Evolutionary conservation across 352 stramenopile species (phyloP).

Genomic region (Phytophthora foliorum): DNA sequence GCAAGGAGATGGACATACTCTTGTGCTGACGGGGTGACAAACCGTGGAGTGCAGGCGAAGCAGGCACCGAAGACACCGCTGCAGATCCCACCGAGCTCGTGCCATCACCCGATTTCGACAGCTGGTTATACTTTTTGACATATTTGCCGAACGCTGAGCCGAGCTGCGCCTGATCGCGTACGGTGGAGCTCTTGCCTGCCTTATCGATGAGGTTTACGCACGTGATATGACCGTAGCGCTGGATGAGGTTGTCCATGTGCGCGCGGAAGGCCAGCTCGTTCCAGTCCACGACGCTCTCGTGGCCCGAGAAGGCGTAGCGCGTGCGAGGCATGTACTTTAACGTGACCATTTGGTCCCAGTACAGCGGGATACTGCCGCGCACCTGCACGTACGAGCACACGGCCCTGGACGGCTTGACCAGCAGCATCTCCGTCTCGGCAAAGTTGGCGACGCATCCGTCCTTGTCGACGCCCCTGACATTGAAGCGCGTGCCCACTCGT

Average conservation of each 20-base stretch:
- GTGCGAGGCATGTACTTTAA: slow-evolving; percentile 94
- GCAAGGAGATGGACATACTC: slow-evolving; percentile 31
- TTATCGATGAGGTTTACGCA: slow-evolving; percentile 97
- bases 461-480: slow-evolving; percentile 91
- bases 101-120: slow-evolving; percentile 66
- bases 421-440: slow-evolving; percentile 95
- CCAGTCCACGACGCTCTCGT: slow-evolving; percentile 59
- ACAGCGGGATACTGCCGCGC: slow-evolving; percentile 95
- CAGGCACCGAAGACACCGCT: slow-evolving; percentile 22
- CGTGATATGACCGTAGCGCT: slow-evolving; percentile 81
- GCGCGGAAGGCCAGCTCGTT: slow-evolving; percentile 66
- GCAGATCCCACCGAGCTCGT: slow-evolving; percentile 34
- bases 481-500: slow-evolving; percentile 93
- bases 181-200: slow-evolving; percentile 71
- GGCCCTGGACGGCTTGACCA: slow-evolving; percentile 55
- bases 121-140: slow-evolving; percentile 87
- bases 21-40: slow-evolving; percentile 60
- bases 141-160: slow-evolving; percentile 93
- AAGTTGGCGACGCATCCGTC: slow-evolving; percentile 95
- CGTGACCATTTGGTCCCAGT: slow-evolving; percentile 91
- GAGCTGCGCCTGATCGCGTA: slow-evolving; percentile 92
- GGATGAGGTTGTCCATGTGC: slow-evolving; percentile 74
- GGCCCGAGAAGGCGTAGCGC: slow-evolving; percentile 72
- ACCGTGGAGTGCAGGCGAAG: slow-evolving; percentile 24
- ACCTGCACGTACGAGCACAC: slow-evolving; percentile 85